These are phyloP conservation scores for Suhomyces prunicola DNA, from an alignment of 805 yeast species.

Conservation along the genomic window DNA sequence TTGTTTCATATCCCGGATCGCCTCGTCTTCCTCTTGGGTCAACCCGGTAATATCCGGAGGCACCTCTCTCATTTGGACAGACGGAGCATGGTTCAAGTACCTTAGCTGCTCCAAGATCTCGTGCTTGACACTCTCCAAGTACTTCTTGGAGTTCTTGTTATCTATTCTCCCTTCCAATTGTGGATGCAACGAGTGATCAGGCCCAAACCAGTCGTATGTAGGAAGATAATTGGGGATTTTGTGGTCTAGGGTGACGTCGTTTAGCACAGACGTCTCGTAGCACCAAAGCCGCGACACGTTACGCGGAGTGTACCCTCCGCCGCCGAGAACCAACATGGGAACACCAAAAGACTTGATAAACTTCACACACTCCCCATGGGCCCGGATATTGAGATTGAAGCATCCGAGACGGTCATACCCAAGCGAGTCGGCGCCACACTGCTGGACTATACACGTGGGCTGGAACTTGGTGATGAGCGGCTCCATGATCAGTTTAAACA, in stretches of 20 bases:
- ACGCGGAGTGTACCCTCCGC: constrained; percentile 97
- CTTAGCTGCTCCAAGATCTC: constrained; percentile 79
- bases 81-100: constrained; percentile 85
- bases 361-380: constrained; percentile 94
- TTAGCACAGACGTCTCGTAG: constrained; percentile 81
- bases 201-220: constrained; percentile 79
- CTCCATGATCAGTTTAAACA: constrained; percentile 81
- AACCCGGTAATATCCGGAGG: constrained; percentile 63
- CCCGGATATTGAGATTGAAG: constrained; percentile 86
- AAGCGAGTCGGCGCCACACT: constrained; percentile 95
- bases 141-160: constrained; percentile 79
- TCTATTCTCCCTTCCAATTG: constrained; percentile 55
- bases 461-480: constrained; percentile 89
- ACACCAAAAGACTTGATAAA: constrained; percentile 84
- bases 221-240: constrained; percentile 66
- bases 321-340: constrained; percentile 90
- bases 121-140: constrained; percentile 73
- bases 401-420: constrained; percentile 93
- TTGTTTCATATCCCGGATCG: constrained; percentile 34
- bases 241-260: constrained; percentile 50
- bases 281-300: constrained; percentile 96
- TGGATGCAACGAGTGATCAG: constrained; percentile 89
- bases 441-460: constrained; percentile 92
- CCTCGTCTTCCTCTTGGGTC: constrained; percentile 41
- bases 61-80: constrained; percentile 85